Evolutionary conservation across 2,329 filamentous ascomycete genomes (phyloP).

Genomic region (Pseudogymnoascus sp.): DNA sequence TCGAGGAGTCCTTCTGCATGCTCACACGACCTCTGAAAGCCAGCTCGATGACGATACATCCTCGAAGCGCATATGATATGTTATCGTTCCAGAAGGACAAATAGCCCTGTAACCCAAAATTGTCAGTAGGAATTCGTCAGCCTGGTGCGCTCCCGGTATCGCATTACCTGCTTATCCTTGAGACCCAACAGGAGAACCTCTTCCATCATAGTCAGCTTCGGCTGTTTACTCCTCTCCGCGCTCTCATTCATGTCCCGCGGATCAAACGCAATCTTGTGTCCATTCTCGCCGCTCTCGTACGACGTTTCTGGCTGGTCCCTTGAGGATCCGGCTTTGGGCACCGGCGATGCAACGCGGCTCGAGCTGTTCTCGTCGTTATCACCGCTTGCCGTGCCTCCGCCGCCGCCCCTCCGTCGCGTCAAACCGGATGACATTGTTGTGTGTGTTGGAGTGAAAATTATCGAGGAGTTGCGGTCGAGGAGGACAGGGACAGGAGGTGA

Average conservation of each 20-base stretch:
- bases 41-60: constrained; percentile 96
- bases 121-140: background rate
- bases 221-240: constrained; percentile 92
- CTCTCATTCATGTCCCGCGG: constrained; percentile 95
- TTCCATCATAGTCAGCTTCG: constrained; percentile 97
- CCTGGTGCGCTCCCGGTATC: constrained; percentile 9
- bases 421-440: constrained; percentile 42
- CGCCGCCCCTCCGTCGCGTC: constrained; percentile 58
- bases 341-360: constrained; percentile 58
- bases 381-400: constrained; percentile 44
- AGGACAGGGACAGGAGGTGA: constrained; percentile 2
- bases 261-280: constrained; percentile 97
- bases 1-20: constrained; percentile 94
- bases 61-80: constrained; percentile 93
- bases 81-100: constrained; percentile 99
- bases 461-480: constrained; percentile 7
- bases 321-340: constrained; percentile 51
- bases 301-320: constrained; percentile 65
- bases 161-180: constrained; percentile 92
- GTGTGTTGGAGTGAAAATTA: constrained; percentile 10
- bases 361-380: constrained; percentile 54
- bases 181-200: constrained; percentile 89
- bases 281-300: constrained; percentile 87
- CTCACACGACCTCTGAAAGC: constrained; percentile 92
- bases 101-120: constrained; percentile 59